These are phyloP conservation scores for Vachellia pachyceras DNA, from an alignment of 306 rosid species.

Conservation along the genomic window DNA sequence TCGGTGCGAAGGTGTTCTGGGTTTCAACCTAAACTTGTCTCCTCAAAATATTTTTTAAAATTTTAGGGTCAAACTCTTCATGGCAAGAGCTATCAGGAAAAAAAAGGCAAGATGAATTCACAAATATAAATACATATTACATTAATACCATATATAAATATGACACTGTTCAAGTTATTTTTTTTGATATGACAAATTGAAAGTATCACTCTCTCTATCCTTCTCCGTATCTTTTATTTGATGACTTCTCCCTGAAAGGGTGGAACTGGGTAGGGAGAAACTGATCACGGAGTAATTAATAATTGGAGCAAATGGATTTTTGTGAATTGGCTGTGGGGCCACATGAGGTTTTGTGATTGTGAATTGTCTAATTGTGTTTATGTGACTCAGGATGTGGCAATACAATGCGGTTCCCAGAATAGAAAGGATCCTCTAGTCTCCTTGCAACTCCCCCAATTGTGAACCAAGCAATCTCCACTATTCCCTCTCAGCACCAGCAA, in stretches of 20 bases:
- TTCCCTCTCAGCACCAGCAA: slow-evolving; percentile 61
- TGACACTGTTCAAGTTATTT: slow-evolving; percentile 47
- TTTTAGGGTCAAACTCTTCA: neutral
- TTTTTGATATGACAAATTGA: slow-evolving; percentile 42
- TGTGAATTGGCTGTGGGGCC: slow-evolving; percentile 36
- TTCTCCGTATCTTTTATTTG: slow-evolving; percentile 52
- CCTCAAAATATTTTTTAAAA: neutral
- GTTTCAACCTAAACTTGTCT: neutral
- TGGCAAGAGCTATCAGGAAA: neutral
- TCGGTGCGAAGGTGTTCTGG: neutral
- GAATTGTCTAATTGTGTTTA: neutral
- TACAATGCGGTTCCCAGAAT: slow-evolving; percentile 78
- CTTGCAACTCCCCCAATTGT: slow-evolving; percentile 72
- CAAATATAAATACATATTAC: neutral
- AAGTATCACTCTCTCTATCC: slow-evolving; percentile 23
- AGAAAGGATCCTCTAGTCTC: slow-evolving; percentile 71
- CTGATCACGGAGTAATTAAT: slow-evolving; percentile 38
- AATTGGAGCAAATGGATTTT: slow-evolving; percentile 42
- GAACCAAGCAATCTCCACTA: slow-evolving; percentile 68
- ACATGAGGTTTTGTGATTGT: neutral
- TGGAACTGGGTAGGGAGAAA: slow-evolving; percentile 46
- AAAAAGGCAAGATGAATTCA: neutral
- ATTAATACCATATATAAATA: slow-evolving; percentile 27
- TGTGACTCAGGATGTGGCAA: slow-evolving; percentile 73
- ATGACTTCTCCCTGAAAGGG: slow-evolving; percentile 47